These are phyloP conservation scores for Debaryomyces nepalensis DNA, from an alignment of 1,139 yeast species.

Conservation along the genomic window DNA sequence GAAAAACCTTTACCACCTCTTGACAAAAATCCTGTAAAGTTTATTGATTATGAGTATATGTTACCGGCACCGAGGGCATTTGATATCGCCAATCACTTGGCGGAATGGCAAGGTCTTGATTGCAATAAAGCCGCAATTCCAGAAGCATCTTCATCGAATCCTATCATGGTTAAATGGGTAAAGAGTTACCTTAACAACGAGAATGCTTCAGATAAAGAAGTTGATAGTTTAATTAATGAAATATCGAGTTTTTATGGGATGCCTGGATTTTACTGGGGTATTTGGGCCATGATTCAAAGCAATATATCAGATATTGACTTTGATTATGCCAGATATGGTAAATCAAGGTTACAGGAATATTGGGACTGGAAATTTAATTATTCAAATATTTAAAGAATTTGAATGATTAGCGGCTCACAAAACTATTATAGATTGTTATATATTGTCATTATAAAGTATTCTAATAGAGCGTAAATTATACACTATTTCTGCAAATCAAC, in stretches of 20 bases:
- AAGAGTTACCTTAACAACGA: conserved; percentile 48
- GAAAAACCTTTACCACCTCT: conserved; percentile 26
- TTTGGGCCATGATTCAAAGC: conserved; percentile 82
- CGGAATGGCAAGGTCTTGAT: conserved; percentile 87
- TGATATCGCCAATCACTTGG: conserved; percentile 84
- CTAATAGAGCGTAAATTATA: conserved; percentile 2
- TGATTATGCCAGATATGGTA: conserved; percentile 67
- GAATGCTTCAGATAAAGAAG: conserved; percentile 29
- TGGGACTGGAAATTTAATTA: conserved; percentile 63
- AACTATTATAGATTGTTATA: conserved; percentile 4
- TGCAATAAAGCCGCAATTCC: conserved; percentile 69
- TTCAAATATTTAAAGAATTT: background rate
- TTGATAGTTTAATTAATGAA: conserved; percentile 53
- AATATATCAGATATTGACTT: conserved; percentile 74
- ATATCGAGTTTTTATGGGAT: conserved; percentile 68
- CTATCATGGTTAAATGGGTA: conserved; percentile 58
- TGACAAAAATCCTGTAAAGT: conserved; percentile 54
- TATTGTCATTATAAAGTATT: conserved; percentile 7
- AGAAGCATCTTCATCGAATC: conserved; percentile 47
- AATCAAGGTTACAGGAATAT: conserved; percentile 65
- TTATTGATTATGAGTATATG: conserved; percentile 83
- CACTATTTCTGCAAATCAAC: conserved; percentile 62
- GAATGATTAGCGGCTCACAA: background rate
- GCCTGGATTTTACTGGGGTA: conserved; percentile 87
- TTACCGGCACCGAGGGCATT: conserved; percentile 81